Conservation (phyloP, 139 green algal genomes). For the Micromonas pusilla region DNA sequence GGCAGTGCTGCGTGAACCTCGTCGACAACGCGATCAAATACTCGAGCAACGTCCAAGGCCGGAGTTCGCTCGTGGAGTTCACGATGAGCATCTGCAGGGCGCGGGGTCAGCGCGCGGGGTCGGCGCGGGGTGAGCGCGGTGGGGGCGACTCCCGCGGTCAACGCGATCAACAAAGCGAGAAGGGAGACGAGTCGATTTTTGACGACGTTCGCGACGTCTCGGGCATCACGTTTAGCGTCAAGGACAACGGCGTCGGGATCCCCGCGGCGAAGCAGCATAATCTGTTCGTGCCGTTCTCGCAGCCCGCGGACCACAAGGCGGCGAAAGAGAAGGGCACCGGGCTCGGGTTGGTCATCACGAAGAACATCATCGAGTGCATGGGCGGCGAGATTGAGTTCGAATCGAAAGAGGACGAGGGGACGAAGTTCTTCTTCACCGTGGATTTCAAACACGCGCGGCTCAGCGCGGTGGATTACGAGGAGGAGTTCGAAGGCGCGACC, state of each 20-base stretch:
- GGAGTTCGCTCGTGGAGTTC: background rate
- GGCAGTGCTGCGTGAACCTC: slow-evolving; percentile 22
- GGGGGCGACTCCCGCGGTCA: background rate
- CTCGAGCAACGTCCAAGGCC: background rate
- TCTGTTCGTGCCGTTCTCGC: slow-evolving; percentile 21
- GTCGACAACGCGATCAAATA: slow-evolving; percentile 26
- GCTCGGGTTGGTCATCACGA: slow-evolving; percentile 20
- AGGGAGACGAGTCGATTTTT: background rate
- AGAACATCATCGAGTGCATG: slow-evolving; percentile 28
- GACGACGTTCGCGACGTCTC: background rate
- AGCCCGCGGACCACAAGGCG: background rate
- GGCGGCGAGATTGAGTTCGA: slow-evolving; percentile 15
- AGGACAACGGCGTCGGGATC: slow-evolving; percentile 29
- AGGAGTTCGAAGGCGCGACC: background rate
- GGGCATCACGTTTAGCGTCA: slow-evolving; percentile 8
- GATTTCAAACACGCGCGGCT: background rate
- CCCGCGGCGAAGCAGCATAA: background rate
- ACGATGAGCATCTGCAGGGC: background rate
- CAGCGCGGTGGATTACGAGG: background rate
- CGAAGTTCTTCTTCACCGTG: slow-evolving; percentile 19
- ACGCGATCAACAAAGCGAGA: too few species aligned
- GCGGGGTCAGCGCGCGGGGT: too few species aligned
- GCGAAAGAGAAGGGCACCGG: slow-evolving; percentile 14
- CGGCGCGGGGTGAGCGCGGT: too few species aligned
- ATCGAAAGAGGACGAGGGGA: slow-evolving; percentile 10